Evolutionary conservation across 352 stramenopile genomes (phyloP).

Genomic region (Pythium insidiosum): DNA sequence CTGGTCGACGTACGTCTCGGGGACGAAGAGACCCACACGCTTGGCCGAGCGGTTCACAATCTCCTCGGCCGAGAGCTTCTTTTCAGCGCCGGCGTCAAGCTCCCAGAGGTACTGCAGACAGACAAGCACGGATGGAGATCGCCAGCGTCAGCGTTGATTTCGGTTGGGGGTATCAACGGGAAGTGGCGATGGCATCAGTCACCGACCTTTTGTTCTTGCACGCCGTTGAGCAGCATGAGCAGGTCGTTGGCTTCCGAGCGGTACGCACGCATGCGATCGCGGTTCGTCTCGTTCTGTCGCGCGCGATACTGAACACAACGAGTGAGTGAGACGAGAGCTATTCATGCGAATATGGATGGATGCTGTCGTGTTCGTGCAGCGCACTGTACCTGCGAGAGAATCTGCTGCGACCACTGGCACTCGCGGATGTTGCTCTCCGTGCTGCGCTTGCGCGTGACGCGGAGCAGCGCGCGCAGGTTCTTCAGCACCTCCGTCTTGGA

Average conservation of each 20-base stretch:
- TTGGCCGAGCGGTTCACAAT: constrained; percentile 72
- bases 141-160: no score
- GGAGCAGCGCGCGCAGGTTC: constrained; percentile 65
- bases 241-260: constrained; percentile 66
- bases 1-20: constrained; percentile 55
- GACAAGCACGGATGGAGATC: background rate
- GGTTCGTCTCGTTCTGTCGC: constrained; percentile 67
- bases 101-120: constrained; percentile 50
- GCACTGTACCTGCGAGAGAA: constrained; percentile 56
- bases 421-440: constrained; percentile 32
- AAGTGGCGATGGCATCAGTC: background rate
- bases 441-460: constrained; percentile 50
- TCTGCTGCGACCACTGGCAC: constrained; percentile 65
- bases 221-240: constrained; percentile 53
- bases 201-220: constrained; percentile 69
- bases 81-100: constrained; percentile 61
- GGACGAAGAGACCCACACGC: constrained; percentile 68
- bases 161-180: background rate
- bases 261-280: constrained; percentile 58
- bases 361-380: no score
- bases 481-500: constrained; percentile 78
- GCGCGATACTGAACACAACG: constrained; percentile 43
- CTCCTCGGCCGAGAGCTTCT: constrained; percentile 53
- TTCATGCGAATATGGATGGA: background rate
- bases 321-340: constrained; percentile 4